Percentiles rank a stretch among this genome's conserved stretches.
Evolutionary conservation across 441 rosid species (phyloP).

Genomic region (Erysimum pusillum): DNA sequence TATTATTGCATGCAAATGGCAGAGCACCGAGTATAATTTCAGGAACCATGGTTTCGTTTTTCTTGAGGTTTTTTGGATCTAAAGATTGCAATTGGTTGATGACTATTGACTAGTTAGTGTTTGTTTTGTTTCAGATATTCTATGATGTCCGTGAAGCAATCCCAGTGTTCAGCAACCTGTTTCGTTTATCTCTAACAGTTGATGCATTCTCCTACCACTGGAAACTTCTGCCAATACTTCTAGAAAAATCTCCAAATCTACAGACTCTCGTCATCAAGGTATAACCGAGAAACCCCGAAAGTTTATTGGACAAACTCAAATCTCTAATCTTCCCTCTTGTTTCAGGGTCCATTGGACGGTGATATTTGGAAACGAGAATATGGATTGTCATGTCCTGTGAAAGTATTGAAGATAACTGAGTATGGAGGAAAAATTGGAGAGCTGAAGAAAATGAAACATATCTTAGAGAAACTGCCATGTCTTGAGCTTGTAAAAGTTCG

Average conservation of each 20-base stretch:
- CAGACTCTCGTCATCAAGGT: conserved; percentile 25
- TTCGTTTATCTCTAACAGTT: conserved; percentile 11
- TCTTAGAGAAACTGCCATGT: not conserved
- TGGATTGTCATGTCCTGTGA: conserved; percentile 1
- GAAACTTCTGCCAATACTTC: conserved; percentile 8
- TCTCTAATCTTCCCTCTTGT: conserved; percentile 15
- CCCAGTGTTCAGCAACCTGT: conserved; percentile 26
- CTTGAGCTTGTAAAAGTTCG: conserved; percentile 11
- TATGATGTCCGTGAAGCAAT: not conserved
- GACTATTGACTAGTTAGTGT: not conserved
- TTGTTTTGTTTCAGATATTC: conserved; percentile 5
- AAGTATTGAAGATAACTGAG: not conserved
- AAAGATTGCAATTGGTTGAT: not conserved
- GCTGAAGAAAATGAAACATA: not conserved
- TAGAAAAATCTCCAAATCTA: not conserved
- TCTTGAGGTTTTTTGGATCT: not conserved
- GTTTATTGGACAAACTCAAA: not conserved
- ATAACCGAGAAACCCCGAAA: not conserved
- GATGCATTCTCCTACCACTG: not conserved
- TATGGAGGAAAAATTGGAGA: not conserved
- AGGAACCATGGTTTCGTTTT: not conserved
- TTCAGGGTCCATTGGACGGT: conserved; percentile 14
- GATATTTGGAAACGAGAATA: not conserved
- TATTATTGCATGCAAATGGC: not conserved
- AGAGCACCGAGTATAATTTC: not conserved